phyloP scores from a whole-genome alignment of 2,329 filamentous ascomycete species.

The Aureobasidium sp. region DNA sequence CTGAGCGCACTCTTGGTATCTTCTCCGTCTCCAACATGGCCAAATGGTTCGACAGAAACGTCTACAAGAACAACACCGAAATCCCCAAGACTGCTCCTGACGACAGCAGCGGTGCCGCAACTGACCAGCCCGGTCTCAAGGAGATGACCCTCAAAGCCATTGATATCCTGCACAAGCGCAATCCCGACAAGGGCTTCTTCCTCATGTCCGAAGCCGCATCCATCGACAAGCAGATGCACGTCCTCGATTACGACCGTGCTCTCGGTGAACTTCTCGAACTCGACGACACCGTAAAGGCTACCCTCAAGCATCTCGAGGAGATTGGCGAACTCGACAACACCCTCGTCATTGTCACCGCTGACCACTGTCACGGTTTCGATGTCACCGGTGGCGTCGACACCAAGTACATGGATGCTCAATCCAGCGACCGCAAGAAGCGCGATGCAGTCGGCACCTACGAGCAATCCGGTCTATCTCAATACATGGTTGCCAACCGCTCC shows the following conservation, averaged over 20 bases:
- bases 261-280: constrained; percentile 78
- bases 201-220: constrained; percentile 80
- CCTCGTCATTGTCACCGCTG: constrained; percentile 72
- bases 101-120: constrained; percentile 55
- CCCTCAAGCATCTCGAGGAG: constrained; percentile 59
- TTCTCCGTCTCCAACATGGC: constrained; percentile 69
- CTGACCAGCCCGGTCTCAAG: constrained; percentile 73
- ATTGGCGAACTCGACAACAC: constrained; percentile 65
- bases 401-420: constrained; percentile 60
- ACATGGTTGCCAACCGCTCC: constrained; percentile 57
- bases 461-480: constrained; percentile 66
- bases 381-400: constrained; percentile 79
- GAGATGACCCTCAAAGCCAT: constrained; percentile 86
- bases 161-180: constrained; percentile 60
- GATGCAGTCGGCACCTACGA: constrained; percentile 66
- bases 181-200: constrained; percentile 61
- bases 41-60: constrained; percentile 79
- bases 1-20: constrained; percentile 62
- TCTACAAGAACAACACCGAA: constrained; percentile 64
- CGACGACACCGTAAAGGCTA: constrained; percentile 72
- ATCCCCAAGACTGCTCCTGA: constrained; percentile 60
- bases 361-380: constrained; percentile 84
- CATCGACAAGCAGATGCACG: constrained; percentile 87
- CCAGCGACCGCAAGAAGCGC: constrained; percentile 63
- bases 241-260: constrained; percentile 75